Evolutionary conservation across 2,329 filamentous ascomycete species (phyloP), one percentile per base, ranked within the genome.

Genomic region (Aspergillus sojae): DNA sequence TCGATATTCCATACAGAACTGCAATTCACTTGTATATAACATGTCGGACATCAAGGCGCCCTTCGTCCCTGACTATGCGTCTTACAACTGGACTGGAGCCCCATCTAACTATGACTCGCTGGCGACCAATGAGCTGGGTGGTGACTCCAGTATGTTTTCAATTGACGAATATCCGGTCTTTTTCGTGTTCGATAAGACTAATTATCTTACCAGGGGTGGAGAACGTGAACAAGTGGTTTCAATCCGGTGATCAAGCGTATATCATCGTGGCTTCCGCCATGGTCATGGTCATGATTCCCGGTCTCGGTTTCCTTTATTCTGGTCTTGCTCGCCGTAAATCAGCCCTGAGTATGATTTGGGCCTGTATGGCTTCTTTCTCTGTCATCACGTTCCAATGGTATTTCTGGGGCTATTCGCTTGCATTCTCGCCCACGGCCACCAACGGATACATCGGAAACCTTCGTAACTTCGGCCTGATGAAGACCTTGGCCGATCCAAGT

Each of bases 331-430:
- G 95, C 70, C 89, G 95, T 84, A 99, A 99, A 84, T 98, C 95
- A 5, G 95, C 95, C 34, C 86, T 99, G 50, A 97, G 93, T 68
- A 91, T 98, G 84, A 95, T 99, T 75, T 98, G 94, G 93, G 93
- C 94, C 16, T 93, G 91, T 81, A 96, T 99, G 92, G 94, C 91
- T 78, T 95, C 93, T 54, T 91, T 91, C 76, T 94, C 92, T 55
- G 89, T 98, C 75, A 86, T 97, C 77, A 91, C 92, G 62, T 97
- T 99, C 83, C 95, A 99, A 82, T 99, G 95, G 95, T 98, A 97
- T 76, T 97, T 99, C 79, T 98, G 95, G 94, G 95, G 95, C 43
- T 99, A 97, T 80, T 97, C 94, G 16, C 85, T 99, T 65, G 94
- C 94, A 58, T 97, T 98, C 81, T 95, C 91, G 74, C 84, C 86